A percentile compares a stretch with the other conserved stretches of the same genome.
Evolutionary conservation across 129 eudicot species (phyloP).

Genomic region (Artemisia annua): DNA sequence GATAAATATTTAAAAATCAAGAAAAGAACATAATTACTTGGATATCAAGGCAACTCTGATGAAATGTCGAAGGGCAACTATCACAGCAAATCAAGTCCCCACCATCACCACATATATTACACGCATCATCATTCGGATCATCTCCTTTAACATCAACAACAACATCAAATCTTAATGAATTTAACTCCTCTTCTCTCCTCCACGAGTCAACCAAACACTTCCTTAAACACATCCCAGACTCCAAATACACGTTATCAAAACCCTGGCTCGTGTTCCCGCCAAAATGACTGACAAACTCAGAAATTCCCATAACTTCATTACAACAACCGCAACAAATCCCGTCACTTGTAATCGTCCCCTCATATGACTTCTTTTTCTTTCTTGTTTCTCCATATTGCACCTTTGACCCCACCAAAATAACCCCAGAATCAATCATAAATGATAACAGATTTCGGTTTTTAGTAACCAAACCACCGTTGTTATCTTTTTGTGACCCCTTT

Average conservation of each 20-base stretch:
- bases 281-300: conserved; percentile 63
- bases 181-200: conserved; percentile 61
- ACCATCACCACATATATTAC: conserved; percentile 94
- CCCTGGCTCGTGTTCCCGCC: conserved; percentile 43
- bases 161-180: conserved; percentile 35
- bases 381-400: conserved; percentile 55
- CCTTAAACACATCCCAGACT: conserved; percentile 55
- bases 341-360: conserved; percentile 63
- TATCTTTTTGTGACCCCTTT: conserved; percentile 42
- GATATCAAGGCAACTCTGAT: conserved; percentile 66
- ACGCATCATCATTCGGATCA: conserved; percentile 93
- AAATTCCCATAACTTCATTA: conserved; percentile 37
- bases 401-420: conserved; percentile 45
- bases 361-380: conserved; percentile 34
- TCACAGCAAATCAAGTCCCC: conserved; percentile 95
- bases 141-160: conserved; percentile 58
- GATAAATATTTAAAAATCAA: neutral
- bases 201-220: conserved; percentile 71
- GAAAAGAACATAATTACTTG: conserved; percentile 42
- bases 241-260: conserved; percentile 53
- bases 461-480: conserved; percentile 32
- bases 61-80: conserved; percentile 96
- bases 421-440: conserved; percentile 85
- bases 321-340: conserved; percentile 81
- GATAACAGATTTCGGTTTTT: conserved; percentile 68